Evolutionary conservation across 768 basidiomycete species (phyloP).

Genomic region (Gloeophyllum trabeum): DNA sequence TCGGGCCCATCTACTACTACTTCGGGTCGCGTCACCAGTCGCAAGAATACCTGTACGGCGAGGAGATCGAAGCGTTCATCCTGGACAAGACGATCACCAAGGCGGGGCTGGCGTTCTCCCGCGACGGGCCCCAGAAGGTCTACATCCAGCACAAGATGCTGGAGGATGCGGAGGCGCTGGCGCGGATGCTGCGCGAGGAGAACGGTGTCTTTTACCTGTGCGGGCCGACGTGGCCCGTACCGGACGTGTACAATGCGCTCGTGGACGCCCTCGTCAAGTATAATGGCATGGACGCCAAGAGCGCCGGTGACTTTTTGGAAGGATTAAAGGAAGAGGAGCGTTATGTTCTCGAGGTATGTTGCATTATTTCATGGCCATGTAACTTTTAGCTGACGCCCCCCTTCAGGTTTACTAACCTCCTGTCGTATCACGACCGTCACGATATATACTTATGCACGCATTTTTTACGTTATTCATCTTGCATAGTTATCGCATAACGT

Average conservation of each 20-base stretch:
- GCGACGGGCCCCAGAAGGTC: slow-evolving; percentile 85
- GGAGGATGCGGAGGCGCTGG: slow-evolving; percentile 73
- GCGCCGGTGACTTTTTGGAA: slow-evolving; percentile 79
- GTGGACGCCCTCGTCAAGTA: slow-evolving; percentile 70
- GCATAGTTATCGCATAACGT: too few relatives aligned
- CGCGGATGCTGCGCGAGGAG: slow-evolving; percentile 60
- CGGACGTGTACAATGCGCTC: slow-evolving; percentile 91
- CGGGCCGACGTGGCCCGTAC: slow-evolving; percentile 99
- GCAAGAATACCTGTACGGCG: slow-evolving; percentile 94
- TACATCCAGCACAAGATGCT: slow-evolving; percentile 99
- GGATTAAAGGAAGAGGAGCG: slow-evolving; percentile 92
- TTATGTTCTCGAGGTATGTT: slow-evolving; percentile 83
- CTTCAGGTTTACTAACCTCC: neutral
- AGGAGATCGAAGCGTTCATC: slow-evolving; percentile 92
- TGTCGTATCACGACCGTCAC: too few relatives aligned
- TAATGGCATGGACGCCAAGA: slow-evolving; percentile 47
- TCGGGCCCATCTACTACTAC: slow-evolving; percentile 96
- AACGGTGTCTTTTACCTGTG: slow-evolving; percentile 90
- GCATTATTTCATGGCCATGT: neutral
- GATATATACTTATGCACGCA: too few relatives aligned
- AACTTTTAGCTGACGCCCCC: neutral
- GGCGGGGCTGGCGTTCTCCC: slow-evolving; percentile 92
- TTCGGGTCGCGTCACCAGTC: slow-evolving; percentile 95
- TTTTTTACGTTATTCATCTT: too few relatives aligned
- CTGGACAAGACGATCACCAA: slow-evolving; percentile 75